Base-by-base conservation (phyloP, 108 stramenopile species). In the Cylindrotheca fusiformis region DNA sequence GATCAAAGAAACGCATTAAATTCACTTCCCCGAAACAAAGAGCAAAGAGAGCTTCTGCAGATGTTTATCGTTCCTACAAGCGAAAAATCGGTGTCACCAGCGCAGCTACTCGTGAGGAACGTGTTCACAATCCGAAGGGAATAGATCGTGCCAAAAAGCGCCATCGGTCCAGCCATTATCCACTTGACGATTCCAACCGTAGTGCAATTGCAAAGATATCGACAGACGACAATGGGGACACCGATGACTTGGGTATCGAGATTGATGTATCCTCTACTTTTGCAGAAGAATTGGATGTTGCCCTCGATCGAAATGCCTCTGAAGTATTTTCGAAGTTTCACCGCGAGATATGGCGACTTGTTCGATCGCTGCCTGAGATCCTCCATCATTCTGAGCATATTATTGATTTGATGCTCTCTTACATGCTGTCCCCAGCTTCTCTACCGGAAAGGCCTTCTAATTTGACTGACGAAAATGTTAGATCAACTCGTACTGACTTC, bases 251-350 rank as follows among this genome's bases (percentile, higher is more conserved):
- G 4, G 53, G 52, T 28, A 55, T 51, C 55, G 71, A 60, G 60
- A 26, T 76, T 28, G 72, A 70, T 32, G 69, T 71, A 52, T 75
- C 82, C 21, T 73, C 80, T 24, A 80, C 75, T 18, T 87, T 93
- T 50, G 71, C 85, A 2, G 63, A 60, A 8, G 92, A 93, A 65
- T 69, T 93, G 41, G 92, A 90, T 63, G 50, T 88, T 53, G 76
- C 92, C 17, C 52, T 75, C 25, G 88, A 90, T 58, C 47, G 92
- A 47, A 93, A 93, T 81, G 85, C 81, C 48, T 93, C 92, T 8
- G 83, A 83, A 69, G 48, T 87, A 21, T 93, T 88, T 65, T 73
- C 73, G 30, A 76, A 74, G 48, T 75, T 90, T 25, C 69, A 84
- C 59, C 70, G 76, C 21, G 66, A 82, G 59, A 47, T 88, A 10